Evolutionary conservation across 495 filamentous ascomycete species (phyloP).

Genomic region (Penicillium riverlandense): DNA sequence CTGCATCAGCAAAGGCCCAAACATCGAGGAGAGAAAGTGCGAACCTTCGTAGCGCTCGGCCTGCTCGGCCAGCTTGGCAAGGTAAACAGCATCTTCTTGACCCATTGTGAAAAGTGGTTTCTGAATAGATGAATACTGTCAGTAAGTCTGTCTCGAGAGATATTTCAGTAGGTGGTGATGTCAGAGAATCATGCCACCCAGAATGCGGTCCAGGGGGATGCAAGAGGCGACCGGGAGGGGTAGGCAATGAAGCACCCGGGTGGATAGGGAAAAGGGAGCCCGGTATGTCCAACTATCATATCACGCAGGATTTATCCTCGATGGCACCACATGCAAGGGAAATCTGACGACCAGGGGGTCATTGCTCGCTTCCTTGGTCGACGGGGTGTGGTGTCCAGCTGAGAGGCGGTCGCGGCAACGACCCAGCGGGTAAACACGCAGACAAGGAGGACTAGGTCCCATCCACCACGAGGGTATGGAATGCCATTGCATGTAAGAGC

Average conservation of each 20-base stretch:
- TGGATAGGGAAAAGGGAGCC: not conserved
- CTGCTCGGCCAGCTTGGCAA: conserved; percentile 99
- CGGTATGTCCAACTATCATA: not conserved
- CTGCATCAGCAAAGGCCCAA: not conserved
- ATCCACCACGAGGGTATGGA: not conserved
- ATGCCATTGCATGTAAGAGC: conserved; percentile 9
- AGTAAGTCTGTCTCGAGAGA: conserved; percentile 3
- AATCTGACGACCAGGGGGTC: not conserved
- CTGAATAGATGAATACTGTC: conserved; percentile 6
- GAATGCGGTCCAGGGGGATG: conserved; percentile 5
- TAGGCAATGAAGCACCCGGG: conserved; percentile 3
- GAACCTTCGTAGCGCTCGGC: conserved; percentile 99
- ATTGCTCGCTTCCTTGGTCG: conserved; percentile 1
- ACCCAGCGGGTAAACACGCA: conserved; percentile 18
- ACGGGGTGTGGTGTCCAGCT: conserved; percentile 10
- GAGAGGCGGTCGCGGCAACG: conserved; percentile 20
- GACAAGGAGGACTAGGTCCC: conserved; percentile 1
- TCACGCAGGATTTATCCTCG: not conserved
- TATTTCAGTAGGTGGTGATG: not conserved
- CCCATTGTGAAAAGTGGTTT: conserved; percentile 66
- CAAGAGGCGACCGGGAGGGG: conserved; percentile 21
- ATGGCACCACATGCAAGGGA: no score
- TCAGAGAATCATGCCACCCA: conserved; percentile 21
- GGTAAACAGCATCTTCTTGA: conserved; percentile 98
- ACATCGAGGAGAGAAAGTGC: conserved; percentile 22